Base-by-base conservation (phyloP, 2,329 filamentous ascomycete species). In the Aspergillus ruber region DNA sequence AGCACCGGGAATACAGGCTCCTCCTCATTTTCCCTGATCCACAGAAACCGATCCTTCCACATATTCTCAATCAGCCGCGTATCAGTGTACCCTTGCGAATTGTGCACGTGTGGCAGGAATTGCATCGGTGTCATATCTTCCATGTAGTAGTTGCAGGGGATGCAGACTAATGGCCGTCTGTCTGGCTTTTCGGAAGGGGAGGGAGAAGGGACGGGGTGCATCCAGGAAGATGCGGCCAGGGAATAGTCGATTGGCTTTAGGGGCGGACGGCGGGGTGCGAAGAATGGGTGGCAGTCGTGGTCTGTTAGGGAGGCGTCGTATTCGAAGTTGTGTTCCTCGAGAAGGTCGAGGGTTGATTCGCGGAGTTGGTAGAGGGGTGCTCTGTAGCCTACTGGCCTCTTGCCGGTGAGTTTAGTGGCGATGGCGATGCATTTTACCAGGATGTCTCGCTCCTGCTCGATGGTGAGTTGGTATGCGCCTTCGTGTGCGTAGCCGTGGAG, bases 361-460 rank as follows among this genome's bases (percentile, higher is more conserved):
- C 66, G 55, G 8, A 70, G 54, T 41, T 70, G 62, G 49, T 69
- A 70, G 23, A 70, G 48, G 0, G 68, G 68, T 3, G 67, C 66
- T 15, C 67, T 59, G 47, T 66, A 71, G 0, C 67, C 66, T 1
- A 59, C 55, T 0, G 86, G 86, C 0, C 82, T 83, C 66, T 87
- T 88, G 5, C 86, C 83, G 36, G 78, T 79, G 58, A 90, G 85
- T 0, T 84, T 80, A 0, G 81, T 87, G 29, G 89, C 75, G 65
- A 89, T 75, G 18, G 78, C 77, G 61, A 83, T 88, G 15, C 84
- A 88, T 66, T 87, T 87, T 58, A 86, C 82, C 5, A 91, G 75
- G 2, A 90, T 82, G 45, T 86, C 84, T 9, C 77, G 77, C 62
- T 90, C 85, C 67, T 90, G 86, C 58, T 87, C 83, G 1, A 85